These are phyloP conservation scores for Novakomyces olei DNA, from an alignment of 805 yeast genomes.

Conservation along the genomic window DNA sequence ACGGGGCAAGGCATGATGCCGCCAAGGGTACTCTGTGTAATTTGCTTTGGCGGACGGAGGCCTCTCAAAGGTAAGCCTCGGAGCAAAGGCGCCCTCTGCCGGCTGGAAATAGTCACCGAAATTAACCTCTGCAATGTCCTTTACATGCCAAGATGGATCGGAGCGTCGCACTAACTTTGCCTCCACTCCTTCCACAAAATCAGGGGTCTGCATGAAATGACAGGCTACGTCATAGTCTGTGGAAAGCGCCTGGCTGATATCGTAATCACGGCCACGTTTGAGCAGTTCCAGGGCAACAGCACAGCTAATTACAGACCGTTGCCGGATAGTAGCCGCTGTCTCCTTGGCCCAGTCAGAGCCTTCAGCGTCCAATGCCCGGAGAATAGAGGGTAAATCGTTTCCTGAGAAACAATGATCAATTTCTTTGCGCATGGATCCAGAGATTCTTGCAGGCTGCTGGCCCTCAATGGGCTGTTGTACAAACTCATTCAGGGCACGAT, in stretches of 20 bases:
- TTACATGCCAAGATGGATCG: no score
- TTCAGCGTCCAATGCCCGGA: slow-evolving; percentile 29
- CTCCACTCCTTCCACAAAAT: slow-evolving; percentile 34
- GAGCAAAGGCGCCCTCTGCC: no score
- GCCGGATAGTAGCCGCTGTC: slow-evolving; percentile 31
- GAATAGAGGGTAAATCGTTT: slow-evolving; percentile 29
- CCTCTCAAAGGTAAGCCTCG: no score
- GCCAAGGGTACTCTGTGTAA: slow-evolving; percentile 32
- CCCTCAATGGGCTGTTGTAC: slow-evolving; percentile 41
- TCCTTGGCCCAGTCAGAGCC: slow-evolving; percentile 44
- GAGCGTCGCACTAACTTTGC: no score
- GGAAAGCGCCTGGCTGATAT: slow-evolving; percentile 43
- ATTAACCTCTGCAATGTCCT: no score
- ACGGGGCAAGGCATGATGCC: slow-evolving; percentile 62
- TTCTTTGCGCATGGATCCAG: slow-evolving; percentile 32
- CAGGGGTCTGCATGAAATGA: slow-evolving; percentile 42
- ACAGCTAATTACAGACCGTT: slow-evolving; percentile 60
- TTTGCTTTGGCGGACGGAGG: no score
- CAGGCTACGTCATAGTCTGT: slow-evolving; percentile 59
- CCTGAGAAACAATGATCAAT: slow-evolving; percentile 50
- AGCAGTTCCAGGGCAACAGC: slow-evolving; percentile 49
- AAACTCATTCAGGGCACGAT: slow-evolving; percentile 59
- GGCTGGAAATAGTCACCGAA: no score
- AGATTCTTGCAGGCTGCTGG: slow-evolving; percentile 32
- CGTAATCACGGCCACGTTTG: slow-evolving; percentile 33